These are phyloP conservation scores for Leccinum griseonigrum DNA, from an alignment of 1,284 basidiomycete genomes.

Conservation along the genomic window DNA sequence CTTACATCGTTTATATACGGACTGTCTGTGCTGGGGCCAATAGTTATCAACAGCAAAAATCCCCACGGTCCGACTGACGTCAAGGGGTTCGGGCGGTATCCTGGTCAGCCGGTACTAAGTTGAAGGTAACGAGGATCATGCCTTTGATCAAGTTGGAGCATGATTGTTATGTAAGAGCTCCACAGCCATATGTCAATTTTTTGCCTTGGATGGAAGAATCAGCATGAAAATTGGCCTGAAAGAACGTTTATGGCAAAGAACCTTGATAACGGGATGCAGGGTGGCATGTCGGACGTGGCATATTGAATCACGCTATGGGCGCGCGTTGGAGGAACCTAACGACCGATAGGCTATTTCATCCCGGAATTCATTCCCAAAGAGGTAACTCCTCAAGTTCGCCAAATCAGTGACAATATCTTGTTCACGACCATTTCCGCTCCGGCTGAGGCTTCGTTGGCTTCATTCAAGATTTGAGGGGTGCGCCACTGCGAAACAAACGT, in stretches of 20 bases:
- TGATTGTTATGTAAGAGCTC: slow-evolving; percentile 12
- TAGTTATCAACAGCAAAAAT: slow-evolving; percentile 6
- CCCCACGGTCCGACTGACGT: slow-evolving; percentile 23
- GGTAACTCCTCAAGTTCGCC: slow-evolving; percentile 18
- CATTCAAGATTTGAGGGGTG: slow-evolving; percentile 12
- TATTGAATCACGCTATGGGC: not conserved
- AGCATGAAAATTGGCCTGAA: not conserved
- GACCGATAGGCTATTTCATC: not conserved
- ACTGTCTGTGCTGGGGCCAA: not conserved
- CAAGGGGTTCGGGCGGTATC: slow-evolving; percentile 25
- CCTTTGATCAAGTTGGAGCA: not conserved
- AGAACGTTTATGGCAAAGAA: not conserved
- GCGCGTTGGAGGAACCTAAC: not conserved
- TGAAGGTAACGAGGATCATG: slow-evolving; percentile 9
- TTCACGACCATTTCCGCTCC: slow-evolving; percentile 21
- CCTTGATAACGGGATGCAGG: not conserved
- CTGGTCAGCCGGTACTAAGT: slow-evolving; percentile 8
- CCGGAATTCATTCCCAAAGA: slow-evolving; percentile 10
- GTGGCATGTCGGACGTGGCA: not conserved
- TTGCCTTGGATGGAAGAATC: slow-evolving; percentile 3
- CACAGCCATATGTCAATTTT: slow-evolving; percentile 5
- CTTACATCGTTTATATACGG: slow-evolving; percentile 25
- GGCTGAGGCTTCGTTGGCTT: not conserved
- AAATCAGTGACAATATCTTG: not conserved
- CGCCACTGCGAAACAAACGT: slow-evolving; percentile 16